Evolutionary conservation across 2,329 filamentous ascomycete genomes (phyloP), one percentile per base, ranked within the genome.

Genomic region (Plectosphaerella plurivora): DNA sequence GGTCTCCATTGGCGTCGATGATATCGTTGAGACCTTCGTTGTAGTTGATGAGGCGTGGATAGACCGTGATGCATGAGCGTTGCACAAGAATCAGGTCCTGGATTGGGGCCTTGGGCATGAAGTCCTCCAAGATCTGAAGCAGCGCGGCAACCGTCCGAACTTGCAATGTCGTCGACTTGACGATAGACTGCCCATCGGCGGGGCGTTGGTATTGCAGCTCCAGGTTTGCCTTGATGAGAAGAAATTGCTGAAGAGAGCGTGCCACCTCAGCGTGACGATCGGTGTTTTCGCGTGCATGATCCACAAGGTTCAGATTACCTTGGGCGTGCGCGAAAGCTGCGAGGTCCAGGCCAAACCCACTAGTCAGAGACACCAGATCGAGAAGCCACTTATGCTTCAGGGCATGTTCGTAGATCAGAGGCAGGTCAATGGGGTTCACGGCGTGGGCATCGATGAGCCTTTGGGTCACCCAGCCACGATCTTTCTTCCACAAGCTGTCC

Each of bases 11-110:
- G 10, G 80, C 78, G 62, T 97, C 90, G 58, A 99, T 92, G 42
- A 97, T 85, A 53, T 94, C 89, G 68, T 99, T 91, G 57, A 88
- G 92, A 4, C 89, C 91, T 69, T 96, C 90, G 2, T 91, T 92
- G 61, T 96, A 97, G 64, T 99, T 99, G 75, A 99, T 96, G 28
- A 99, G 75, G 44, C 94, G 83, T 8, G 94, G 95, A 62, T 97
- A 99, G 1, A 89, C 87, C 52, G 92, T 92, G 57, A 99, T 91
- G 67, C 92, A 97, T 50, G 86, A 83, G 33, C 93, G 83, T 70
- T 97, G 92, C 25, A 96, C 82, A 14, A 84, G 74, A 48, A 94
- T 90, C 22, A 96, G 77, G 50, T 93, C 87, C 49, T 87, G 68
- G 52, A 83, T 66, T 58, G 79, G 74, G 53, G 77, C 71, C 69